Base-by-base conservation (phyloP, 768 basidiomycete genomes). In the Pisolithus sp. region DNA sequence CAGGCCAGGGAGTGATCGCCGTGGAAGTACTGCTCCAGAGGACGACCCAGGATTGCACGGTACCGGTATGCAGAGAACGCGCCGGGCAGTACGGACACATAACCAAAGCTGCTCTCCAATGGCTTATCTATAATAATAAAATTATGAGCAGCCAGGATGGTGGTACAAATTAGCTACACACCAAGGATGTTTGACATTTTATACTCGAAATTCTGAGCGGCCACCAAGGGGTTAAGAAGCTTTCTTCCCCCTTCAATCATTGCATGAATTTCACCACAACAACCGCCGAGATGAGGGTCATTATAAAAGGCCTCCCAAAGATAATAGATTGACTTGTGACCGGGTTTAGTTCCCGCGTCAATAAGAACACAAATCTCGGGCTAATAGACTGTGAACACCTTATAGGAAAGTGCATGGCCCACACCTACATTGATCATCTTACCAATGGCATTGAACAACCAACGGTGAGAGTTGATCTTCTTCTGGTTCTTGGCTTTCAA, bases 161-260 rank as follows among this genome's bases (percentile, higher is more conserved):
- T 1, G 53, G 42, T 48, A 41, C 47, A 20, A 44, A 20, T 20
- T 30, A 10, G 17, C 18, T 10, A 51, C 74, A 49, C 58, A 83
- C 85, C 88, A 26, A 97, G 75, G 63, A 98, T 96, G 70, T 97
- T 96, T 42, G 91, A 93, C 90, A 97, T 95, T 73, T 93, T 96
- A 73, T 96, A 96, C 71, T 94, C 93, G 60, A 94, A 94, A 71
- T 97, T 96, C 68, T 97, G 94, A 15, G 94, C 93, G 7, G 94
- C 94, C 28, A 97, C 80, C 46, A 93, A 73, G 18, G 92, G 94
- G 62, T 97, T 97, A 54, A 97, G 67, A 23, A 97, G 80, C 68
- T 96, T 96, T 69, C 69, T 84, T 41, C 93, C 93, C 15, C 91
- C 90, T 67, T 93, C 82, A 61, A 95, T 89, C 94, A 95, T 95